phyloP scores from a whole-genome alignment of 2,329 filamentous ascomycete genomes.

The Amylocarpus encephaloides region DNA sequence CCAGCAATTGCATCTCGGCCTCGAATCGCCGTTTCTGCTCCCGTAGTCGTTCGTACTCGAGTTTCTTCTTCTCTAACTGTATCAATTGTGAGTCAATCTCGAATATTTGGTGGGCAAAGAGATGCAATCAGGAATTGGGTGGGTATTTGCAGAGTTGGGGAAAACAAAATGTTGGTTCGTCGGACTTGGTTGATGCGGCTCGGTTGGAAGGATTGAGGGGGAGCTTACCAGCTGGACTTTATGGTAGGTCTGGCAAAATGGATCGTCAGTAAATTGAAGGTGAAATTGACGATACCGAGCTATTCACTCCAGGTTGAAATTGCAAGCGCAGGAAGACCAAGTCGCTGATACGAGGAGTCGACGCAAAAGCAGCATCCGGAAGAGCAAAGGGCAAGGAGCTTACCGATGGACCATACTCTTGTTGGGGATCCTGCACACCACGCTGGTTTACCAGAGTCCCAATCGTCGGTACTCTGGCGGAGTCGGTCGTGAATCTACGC shows the following conservation, averaged over 20 bases:
- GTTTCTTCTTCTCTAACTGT: slow-evolving; percentile 88
- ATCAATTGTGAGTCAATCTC: slow-evolving; percentile 33
- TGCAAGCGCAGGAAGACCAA: slow-evolving; percentile 11
- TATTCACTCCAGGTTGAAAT: slow-evolving; percentile 15
- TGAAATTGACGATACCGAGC: neutral
- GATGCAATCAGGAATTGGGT: neutral
- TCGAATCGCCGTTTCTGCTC: slow-evolving; percentile 88
- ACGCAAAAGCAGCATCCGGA: no score
- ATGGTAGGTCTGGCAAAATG: slow-evolving; percentile 49
- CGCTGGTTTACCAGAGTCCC: slow-evolving; percentile 35
- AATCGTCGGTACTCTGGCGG: slow-evolving; percentile 72
- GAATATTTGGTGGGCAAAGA: neutral
- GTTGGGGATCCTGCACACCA: slow-evolving; percentile 23
- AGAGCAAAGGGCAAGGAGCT: slow-evolving; percentile 2
- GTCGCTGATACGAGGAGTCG: no score
- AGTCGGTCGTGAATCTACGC: slow-evolving; percentile 90
- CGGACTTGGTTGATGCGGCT: neutral
- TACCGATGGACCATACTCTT: slow-evolving; percentile 32
- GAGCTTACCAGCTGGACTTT: slow-evolving; percentile 70
- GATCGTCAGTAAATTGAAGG: slow-evolving; percentile 1
- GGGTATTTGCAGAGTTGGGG: neutral
- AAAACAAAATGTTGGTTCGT: neutral
- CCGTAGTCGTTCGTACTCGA: slow-evolving; percentile 84
- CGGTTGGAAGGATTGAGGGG: slow-evolving; percentile 2
- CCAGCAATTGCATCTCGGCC: slow-evolving; percentile 83